phyloP scores from a whole-genome alignment of 2,329 filamentous ascomycete genomes.

The Metarhizium anisopliae region DNA sequence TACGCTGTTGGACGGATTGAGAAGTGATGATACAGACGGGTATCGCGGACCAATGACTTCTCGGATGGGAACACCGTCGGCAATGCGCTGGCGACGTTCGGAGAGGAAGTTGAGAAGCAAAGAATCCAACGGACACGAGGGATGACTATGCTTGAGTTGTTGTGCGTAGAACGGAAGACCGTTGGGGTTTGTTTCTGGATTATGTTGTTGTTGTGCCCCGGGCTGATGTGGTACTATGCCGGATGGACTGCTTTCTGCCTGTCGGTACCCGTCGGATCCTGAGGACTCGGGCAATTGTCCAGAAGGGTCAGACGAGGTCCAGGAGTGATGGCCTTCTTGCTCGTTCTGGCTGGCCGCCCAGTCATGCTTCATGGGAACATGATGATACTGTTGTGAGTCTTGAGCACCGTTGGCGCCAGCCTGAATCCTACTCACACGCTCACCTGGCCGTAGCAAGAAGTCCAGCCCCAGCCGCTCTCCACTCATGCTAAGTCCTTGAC shows the following conservation, averaged over 20 bases:
- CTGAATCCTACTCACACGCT: constrained; percentile 40
- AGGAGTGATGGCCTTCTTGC: constrained; percentile 7
- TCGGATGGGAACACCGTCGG: constrained; percentile 53
- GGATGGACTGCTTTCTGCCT: not conserved
- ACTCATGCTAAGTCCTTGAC: constrained; percentile 50
- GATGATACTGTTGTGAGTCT: constrained; percentile 33
- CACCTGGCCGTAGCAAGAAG: constrained; percentile 49
- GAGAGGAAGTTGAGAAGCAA: constrained; percentile 74
- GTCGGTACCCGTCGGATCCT: not conserved
- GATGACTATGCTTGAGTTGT: constrained; percentile 48
- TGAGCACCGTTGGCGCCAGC: constrained; percentile 39
- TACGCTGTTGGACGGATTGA: constrained; percentile 57
- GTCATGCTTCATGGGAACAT: constrained; percentile 43
- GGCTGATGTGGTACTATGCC: not conserved
- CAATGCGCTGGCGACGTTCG: constrained; percentile 56
- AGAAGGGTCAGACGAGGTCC: not conserved
- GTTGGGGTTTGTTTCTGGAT: constrained; percentile 5
- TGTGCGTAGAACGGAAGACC: constrained; percentile 14
- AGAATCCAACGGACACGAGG: constrained; percentile 69
- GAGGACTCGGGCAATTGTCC: not conserved
- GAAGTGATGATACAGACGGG: constrained; percentile 68
- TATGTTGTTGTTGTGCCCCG: not conserved
- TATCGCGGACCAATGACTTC: constrained; percentile 69
- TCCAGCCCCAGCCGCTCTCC: constrained; percentile 63
- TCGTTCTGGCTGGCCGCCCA: constrained; percentile 23